Evolutionary conservation across 1,139 yeast genomes (phyloP).

Genomic region (Sugiyamaella japonica): DNA sequence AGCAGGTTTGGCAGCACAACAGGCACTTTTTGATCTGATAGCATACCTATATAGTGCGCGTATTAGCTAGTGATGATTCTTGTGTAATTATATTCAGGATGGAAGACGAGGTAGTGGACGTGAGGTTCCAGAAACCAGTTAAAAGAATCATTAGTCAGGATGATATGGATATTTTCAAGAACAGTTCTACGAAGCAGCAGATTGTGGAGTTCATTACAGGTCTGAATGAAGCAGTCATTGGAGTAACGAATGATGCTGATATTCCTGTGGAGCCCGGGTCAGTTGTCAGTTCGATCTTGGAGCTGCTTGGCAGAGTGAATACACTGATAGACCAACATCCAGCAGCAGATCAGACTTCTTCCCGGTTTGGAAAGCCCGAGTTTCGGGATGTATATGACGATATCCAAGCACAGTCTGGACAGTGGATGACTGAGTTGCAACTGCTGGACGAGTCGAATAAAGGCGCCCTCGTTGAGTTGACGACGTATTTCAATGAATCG

Average conservation of each 20-base stretch:
- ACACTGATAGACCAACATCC: constrained; percentile 58
- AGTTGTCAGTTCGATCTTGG: constrained; percentile 42
- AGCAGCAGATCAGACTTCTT: constrained; percentile 63
- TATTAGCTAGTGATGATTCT: no score
- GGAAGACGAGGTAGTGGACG: no score
- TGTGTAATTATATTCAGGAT: no score
- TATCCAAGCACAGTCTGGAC: constrained; percentile 42
- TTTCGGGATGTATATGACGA: constrained; percentile 83
- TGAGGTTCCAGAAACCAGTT: constrained; percentile 26
- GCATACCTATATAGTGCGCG: no score
- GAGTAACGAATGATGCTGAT: constrained; percentile 45
- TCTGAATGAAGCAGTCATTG: constrained; percentile 68
- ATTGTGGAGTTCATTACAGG: constrained; percentile 56
- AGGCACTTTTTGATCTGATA: not conserved
- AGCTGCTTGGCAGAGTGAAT: constrained; percentile 50
- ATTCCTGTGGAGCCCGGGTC: constrained; percentile 25
- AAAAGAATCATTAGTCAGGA: constrained; percentile 57
- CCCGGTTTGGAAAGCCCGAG: constrained; percentile 90
- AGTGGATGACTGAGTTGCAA: constrained; percentile 29
- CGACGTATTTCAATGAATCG: constrained; percentile 60
- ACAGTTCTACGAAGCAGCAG: constrained; percentile 51
- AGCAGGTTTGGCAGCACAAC: not conserved
- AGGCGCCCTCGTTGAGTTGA: constrained; percentile 32
- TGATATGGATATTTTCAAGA: constrained; percentile 67
- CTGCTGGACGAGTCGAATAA: constrained; percentile 25